Evolutionary conservation across 441 rosid species (phyloP).

Genomic region (Arabidopsis lyrata): DNA sequence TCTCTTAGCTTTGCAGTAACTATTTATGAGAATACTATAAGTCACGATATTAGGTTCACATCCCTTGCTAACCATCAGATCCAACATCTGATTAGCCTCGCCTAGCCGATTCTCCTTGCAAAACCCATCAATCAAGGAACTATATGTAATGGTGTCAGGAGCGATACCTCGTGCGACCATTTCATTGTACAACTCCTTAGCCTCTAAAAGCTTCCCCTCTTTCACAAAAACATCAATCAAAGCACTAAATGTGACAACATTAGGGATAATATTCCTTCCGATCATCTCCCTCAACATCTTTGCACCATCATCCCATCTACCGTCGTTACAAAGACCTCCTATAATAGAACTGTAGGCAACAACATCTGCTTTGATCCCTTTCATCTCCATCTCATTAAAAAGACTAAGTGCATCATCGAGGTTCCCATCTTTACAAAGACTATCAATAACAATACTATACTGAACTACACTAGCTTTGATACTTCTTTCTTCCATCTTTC

Average conservation of each 20-base stretch:
- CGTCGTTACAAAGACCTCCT: constrained; percentile 16
- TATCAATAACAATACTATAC: constrained; percentile 31
- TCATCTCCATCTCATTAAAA: constrained; percentile 26
- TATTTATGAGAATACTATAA: constrained; percentile 26
- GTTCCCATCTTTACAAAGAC: constrained; percentile 22
- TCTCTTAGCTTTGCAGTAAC: constrained; percentile 33
- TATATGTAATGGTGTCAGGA: constrained; percentile 28
- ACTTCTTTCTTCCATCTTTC: constrained; percentile 32
- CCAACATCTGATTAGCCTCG: constrained; percentile 30
- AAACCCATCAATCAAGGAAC: constrained; percentile 24
- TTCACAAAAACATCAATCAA: constrained; percentile 28
- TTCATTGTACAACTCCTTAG: constrained; percentile 28
- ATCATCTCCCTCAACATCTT: constrained; percentile 31
- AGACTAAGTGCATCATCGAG: constrained; percentile 2
- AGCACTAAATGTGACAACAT: constrained; percentile 26
- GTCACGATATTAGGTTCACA: constrained; percentile 23
- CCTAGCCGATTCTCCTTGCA: constrained; percentile 24
- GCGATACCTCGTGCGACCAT: constrained; percentile 27
- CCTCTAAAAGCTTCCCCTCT: constrained; percentile 24
- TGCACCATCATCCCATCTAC: constrained; percentile 27
- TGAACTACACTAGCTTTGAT: constrained; percentile 16
- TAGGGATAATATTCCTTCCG: constrained; percentile 19
- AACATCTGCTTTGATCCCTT: constrained; percentile 29
- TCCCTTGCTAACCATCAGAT: constrained; percentile 29
- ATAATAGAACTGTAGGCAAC: constrained; percentile 11